A percentile compares a stretch with the other conserved stretches of the same genome.
Conservation (phyloP, 106 monocot species). For the Agapanthus africanus region DNA sequence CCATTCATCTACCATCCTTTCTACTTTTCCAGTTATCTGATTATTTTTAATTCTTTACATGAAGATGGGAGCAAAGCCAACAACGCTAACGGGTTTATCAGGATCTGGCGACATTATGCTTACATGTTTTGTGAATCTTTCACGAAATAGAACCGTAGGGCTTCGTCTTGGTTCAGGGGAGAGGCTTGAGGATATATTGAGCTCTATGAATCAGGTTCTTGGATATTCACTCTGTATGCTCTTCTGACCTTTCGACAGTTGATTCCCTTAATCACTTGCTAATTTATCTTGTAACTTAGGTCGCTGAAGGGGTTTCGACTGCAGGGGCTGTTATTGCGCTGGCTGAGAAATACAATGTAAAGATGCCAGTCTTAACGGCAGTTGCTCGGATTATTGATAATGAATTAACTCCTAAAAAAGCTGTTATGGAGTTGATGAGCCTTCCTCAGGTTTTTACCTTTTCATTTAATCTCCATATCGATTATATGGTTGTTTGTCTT, state of each 20-base stretch:
- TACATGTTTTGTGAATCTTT: conserved; percentile 96
- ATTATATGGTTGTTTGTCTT: neutral
- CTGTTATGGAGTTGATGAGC: conserved; percentile 91
- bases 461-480: neutral
- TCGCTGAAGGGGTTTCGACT: conserved; percentile 98
- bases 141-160: conserved; percentile 91
- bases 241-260: too few species aligned
- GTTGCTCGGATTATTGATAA: conserved; percentile 92
- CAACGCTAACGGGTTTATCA: conserved; percentile 87
- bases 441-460: conserved; percentile 71
- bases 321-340: conserved; percentile 94
- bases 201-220: conserved; percentile 87
- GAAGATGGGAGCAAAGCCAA: conserved; percentile 96
- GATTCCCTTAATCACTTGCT: too few species aligned
- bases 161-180: conserved; percentile 91
- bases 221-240: neutral
- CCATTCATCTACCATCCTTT: neutral
- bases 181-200: conserved; percentile 84
- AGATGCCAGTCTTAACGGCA: conserved; percentile 92
- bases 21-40: neutral
- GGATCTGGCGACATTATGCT: conserved; percentile 99
- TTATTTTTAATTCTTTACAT: conserved; percentile 13
- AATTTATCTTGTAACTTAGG: too few species aligned
- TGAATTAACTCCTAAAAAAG: conserved; percentile 86
- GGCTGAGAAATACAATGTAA: conserved; percentile 92